phyloP scores from a whole-genome alignment of 345 rosid species.

The Gynandropsis gynandra region DNA sequence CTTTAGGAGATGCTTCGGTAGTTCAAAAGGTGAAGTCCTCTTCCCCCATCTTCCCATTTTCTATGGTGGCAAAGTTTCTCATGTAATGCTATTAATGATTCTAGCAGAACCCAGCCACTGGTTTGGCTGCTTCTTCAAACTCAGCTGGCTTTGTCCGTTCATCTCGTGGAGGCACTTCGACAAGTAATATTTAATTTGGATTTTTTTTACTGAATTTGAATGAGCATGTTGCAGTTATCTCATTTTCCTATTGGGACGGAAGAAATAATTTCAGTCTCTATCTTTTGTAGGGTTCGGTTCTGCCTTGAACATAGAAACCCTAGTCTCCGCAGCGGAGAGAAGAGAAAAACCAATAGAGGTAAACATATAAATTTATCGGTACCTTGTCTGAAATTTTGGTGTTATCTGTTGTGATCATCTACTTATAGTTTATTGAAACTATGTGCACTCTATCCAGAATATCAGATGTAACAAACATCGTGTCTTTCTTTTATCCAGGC shows the following conservation, averaged over 20 bases:
- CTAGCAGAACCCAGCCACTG: conserved; percentile 38
- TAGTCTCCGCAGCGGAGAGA: conserved; percentile 95
- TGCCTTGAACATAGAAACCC: conserved; percentile 90
- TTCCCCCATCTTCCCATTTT: conserved; percentile 3
- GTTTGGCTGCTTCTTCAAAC: conserved; percentile 41
- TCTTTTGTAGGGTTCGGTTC: conserved; percentile 79
- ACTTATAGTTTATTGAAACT: not conserved
- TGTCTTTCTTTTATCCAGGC: conserved; percentile 39
- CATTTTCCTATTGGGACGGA: conserved; percentile 1
- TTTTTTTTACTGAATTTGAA: conserved; percentile 8
- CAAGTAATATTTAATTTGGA: conserved; percentile 46
- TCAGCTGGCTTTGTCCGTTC: conserved; percentile 60
- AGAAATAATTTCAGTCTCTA: conserved; percentile 8
- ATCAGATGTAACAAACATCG: not conserved
- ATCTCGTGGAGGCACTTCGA: conserved; percentile 57
- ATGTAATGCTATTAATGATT: conserved; percentile 1
- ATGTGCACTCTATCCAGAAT: not conserved
- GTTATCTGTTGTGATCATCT: conserved; percentile 1
- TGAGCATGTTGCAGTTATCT: not conserved
- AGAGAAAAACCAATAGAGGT: conserved; percentile 89
- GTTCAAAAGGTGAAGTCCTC: conserved; percentile 44
- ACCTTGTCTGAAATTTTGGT: not conserved
- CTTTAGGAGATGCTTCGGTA: conserved; percentile 43
- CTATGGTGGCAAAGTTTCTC: conserved; percentile 3
- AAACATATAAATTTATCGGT: not conserved